Evolutionary conservation across 2,329 filamentous ascomycete species (phyloP), one percentile per base, ranked within the genome.

Genomic region (Diplodia corticola): DNA sequence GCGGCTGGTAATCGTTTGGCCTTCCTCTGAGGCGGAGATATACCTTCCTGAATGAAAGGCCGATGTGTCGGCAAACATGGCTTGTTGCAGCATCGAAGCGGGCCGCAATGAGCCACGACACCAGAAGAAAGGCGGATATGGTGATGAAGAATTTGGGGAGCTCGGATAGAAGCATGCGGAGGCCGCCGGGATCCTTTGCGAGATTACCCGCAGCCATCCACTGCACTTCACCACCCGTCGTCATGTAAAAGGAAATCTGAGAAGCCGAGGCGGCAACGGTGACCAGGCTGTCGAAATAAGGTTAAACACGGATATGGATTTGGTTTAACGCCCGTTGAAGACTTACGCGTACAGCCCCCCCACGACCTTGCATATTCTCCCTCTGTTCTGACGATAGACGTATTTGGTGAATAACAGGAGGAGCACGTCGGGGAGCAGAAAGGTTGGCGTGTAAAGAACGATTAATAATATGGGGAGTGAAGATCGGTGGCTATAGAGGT

Each of bases 191-290:
- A 61, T 79, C 77, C 17, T 69, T 72, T 10, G 77, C 68, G 66
- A 80, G 73, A 66, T 73, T 79, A 64, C 69, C 70, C 37, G 73
- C 73, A 30, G 76, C 74, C 37, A 71, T 71, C 78, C 78, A 80
- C 69, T 76, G 74, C 54, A 80, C 75, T 67, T 80, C 77, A 46
- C 75, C 75, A 10, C 78, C 77, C 1, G 78, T 80, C 67, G 79
- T 76, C 60, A 78, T 69, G 67, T 77, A 79, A 69, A 80, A 79
- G 37, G 75, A 75, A 60, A 79, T 75, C 65, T 78, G 76, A 15
- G 74, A 70, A 28, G 77, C 74, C 10, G 76, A 73, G 2, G 76
- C 73, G n/a, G 70, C 73, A 61, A 73, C 73, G 9, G 75, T 74
- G 28, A 76, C 51, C 15, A 76, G 44, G 15, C 75, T 77, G 54